Evolutionary conservation across 441 rosid species (phyloP), one percentile per base, ranked within the genome.

Genomic region (Arabidopsis lyrata): DNA sequence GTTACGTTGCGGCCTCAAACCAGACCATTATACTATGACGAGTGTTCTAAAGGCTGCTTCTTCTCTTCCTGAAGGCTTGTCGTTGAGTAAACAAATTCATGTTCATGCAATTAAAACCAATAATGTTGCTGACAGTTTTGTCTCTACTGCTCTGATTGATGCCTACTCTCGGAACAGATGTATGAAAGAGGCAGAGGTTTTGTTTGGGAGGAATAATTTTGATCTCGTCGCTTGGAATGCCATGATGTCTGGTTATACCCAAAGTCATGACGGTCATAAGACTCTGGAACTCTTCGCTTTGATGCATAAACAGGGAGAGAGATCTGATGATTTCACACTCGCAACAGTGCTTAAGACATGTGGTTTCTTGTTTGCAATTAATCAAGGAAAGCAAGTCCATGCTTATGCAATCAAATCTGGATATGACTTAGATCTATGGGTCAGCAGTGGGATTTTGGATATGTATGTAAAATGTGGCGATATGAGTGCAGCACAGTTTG

Each of bases 101-200:
- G 83, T 69, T 24, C 86, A 80, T 65, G 82, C 80, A 16, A 60
- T 83, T 45, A 83, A 78, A 72, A 20, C 64, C 24, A 77, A 75
- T 48, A 69, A 64, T 44, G 68, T 70, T 31, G n/a, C 77, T 50
- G 82, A 83, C 57, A 80, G 70, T 65, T 80, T 31, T 57, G 86
- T 83, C 27, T 72, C 83, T 41, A 80, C 86, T 49, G 78, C 86
- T 32, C 82, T 83, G 63, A 83, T 83, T 44, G 83, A 78, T 74
- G 81, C 78, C 20, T 83, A 83, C 65, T 75, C 75, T 56, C 76
- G 80, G 66, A 69, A 63, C 52, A 78, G 48, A 48, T 77, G 72
- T 73, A 78, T 80, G 81, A 10, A 32, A 18, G 86, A 83, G 53
- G 83, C 86, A 64, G 82, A 78, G 77, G 11, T 68, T 61, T 75